These are phyloP conservation scores for Erysimum pusillum DNA, from an alignment of 441 rosid genomes.

Conservation along the genomic window DNA sequence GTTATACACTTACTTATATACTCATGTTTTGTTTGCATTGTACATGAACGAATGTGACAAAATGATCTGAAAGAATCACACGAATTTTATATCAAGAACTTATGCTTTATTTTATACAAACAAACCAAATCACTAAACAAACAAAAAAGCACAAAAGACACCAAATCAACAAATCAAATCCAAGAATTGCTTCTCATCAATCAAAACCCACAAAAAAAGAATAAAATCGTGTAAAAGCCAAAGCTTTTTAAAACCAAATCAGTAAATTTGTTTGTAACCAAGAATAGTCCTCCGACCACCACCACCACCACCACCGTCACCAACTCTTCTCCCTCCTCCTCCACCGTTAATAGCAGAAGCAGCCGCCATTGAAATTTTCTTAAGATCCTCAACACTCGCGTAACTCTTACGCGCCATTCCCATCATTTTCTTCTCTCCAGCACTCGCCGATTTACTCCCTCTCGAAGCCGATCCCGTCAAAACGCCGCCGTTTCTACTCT, in stretches of 20 bases:
- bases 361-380: slow-evolving; percentile 66
- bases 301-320: slow-evolving; percentile 40
- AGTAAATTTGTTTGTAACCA: slow-evolving; percentile 58
- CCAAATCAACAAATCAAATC: slow-evolving; percentile 2
- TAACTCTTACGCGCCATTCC: slow-evolving; percentile 6
- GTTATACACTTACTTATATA: too few species aligned
- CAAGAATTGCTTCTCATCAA: slow-evolving; percentile 13
- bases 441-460: slow-evolving; percentile 79
- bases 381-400: slow-evolving; percentile 50
- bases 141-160: neutral
- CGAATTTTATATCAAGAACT: slow-evolving; percentile 6
- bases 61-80: neutral
- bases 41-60: neutral
- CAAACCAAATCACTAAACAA: slow-evolving; percentile 31
- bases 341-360: slow-evolving; percentile 61
- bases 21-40: too few species aligned
- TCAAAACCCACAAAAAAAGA: neutral
- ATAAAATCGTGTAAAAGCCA: slow-evolving; percentile 13
- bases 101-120: slow-evolving; percentile 19
- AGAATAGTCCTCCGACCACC: slow-evolving; percentile 55
- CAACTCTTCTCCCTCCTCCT: slow-evolving; percentile 46
- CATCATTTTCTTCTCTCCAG: slow-evolving; percentile 68
- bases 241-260: slow-evolving; percentile 27
- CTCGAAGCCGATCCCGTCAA: slow-evolving; percentile 47
- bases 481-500: slow-evolving; percentile 45